Evolutionary conservation across 345 rosid genomes (phyloP), one percentile per base, ranked within the genome.

Genomic region (Gossypium longicalyx): DNA sequence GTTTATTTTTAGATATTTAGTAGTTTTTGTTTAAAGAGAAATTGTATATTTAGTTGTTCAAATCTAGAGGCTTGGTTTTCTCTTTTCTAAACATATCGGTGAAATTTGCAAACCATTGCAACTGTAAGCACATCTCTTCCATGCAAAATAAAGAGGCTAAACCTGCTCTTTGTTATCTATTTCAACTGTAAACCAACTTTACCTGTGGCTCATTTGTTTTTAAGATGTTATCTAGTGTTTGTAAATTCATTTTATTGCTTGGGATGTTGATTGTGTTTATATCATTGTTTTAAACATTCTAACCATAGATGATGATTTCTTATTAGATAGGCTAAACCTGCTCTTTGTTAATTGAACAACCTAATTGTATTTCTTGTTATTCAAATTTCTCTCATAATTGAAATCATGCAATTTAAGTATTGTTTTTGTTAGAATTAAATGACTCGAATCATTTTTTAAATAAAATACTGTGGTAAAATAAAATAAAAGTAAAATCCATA

Each of bases 51-150:
- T 23, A 47, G 22, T 25, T 67, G 23, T 53, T 73, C 23, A 3
- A 54, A 43, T 70, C 72, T 27, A 22, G 41, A n/a, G 73, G 61
- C 29, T 71, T 12, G 23, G 17, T n/a, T 27, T 52, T 54, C 34
- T 52, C 44, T 23, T 34, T 41, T 73, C 63, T 17, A 4, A 27
- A 9, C 17, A 67, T 75, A 66, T 54, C 63, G 29, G 56, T 63
- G 27, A 2, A 51, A 29, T 38, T 52, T 78, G 83, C 86, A 89
- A 91, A 89, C 87, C 7, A 81, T 85, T 74, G 85, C 90, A 67
- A 83, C 91, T 70, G 83, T 79, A 9, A 73, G 87, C 83, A 75
- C 83, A 16, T 89, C 86, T 80, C 90, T 89, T 8, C 80, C 87
- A 68, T 72, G 88, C 85, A 89, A 87, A 83, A 71, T 85, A 11